These are phyloP conservation scores for Blastomyces emzantsi DNA, from an alignment of 2,329 filamentous ascomycete genomes.

Conservation along the genomic window DNA sequence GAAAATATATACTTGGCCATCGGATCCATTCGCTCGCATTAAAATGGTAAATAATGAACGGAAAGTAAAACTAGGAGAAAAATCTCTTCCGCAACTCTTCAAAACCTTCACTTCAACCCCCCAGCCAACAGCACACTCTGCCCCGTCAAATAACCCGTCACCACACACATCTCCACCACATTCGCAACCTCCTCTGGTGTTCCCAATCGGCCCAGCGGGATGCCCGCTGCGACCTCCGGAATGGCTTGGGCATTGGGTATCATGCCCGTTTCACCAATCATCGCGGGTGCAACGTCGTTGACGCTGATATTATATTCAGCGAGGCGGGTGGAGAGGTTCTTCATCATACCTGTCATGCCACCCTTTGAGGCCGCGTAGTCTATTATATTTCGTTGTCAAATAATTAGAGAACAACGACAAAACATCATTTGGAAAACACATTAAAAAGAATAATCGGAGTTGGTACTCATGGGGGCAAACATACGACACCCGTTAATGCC, in stretches of 20 bases:
- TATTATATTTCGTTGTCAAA: constrained; percentile 13
- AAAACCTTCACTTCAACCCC: constrained; percentile 38
- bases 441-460: background rate
- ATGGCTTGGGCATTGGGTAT: constrained; percentile 51
- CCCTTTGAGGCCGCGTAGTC: constrained; percentile 52
- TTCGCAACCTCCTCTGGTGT: constrained; percentile 52
- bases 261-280: constrained; percentile 58
- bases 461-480: constrained; percentile 12
- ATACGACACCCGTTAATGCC: constrained; percentile 54
- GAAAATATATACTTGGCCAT: background rate
- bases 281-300: constrained; percentile 59
- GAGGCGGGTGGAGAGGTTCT: constrained; percentile 52
- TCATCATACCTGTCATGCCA: constrained; percentile 56
- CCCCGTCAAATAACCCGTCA: constrained; percentile 53
- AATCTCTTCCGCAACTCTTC: background rate
- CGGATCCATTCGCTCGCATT: background rate
- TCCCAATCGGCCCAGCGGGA: constrained; percentile 51
- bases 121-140: constrained; percentile 48
- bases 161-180: constrained; percentile 51
- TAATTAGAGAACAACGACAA: background rate
- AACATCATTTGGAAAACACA: background rate
- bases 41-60: background rate
- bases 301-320: constrained; percentile 55
- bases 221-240: constrained; percentile 50
- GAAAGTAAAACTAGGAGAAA: background rate